phyloP scores from a whole-genome alignment of 2,329 filamentous ascomycete species.

The Lasiodiplodia hormozganensis region DNA sequence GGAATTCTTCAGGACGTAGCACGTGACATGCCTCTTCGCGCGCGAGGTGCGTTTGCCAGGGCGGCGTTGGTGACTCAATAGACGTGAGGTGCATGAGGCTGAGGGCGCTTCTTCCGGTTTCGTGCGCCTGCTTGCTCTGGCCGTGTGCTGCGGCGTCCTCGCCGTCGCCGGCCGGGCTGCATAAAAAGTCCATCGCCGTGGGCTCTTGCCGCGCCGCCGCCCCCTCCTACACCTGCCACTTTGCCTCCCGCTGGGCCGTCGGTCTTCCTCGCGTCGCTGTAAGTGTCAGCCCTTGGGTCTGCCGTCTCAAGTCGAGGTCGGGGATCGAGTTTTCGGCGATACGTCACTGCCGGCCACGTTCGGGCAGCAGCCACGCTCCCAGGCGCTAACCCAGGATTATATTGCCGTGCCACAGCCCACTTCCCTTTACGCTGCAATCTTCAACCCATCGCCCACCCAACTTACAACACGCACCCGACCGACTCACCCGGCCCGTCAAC shows the following conservation, averaged over 20 bases:
- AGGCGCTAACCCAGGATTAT: slow-evolving; percentile 29
- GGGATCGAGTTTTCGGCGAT: slow-evolving; percentile 13
- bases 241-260: background rate
- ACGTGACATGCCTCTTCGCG: slow-evolving; percentile 8
- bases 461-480: slow-evolving; percentile 28
- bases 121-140: slow-evolving; percentile 24
- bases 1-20: slow-evolving; percentile 10
- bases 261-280: slow-evolving; percentile 2
- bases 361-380: slow-evolving; percentile 30
- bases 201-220: slow-evolving; percentile 3
- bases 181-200: slow-evolving; percentile 21
- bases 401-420: slow-evolving; percentile 31
- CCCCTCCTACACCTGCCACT: background rate
- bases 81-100: slow-evolving; percentile 27
- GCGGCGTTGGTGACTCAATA: slow-evolving; percentile 21
- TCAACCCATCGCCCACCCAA: slow-evolving; percentile 27
- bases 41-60: slow-evolving; percentile 1
- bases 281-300: background rate
- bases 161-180: slow-evolving; percentile 9
- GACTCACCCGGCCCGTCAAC: background rate
- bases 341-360: slow-evolving; percentile 29
- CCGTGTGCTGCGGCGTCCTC: slow-evolving; percentile 15
- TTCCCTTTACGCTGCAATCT: slow-evolving; percentile 30
- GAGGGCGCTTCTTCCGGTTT: slow-evolving; percentile 26
- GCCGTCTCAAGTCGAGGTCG: background rate